phyloP scores from a whole-genome alignment of 2,329 filamentous ascomycete genomes.

The Passalora sequoiae region DNA sequence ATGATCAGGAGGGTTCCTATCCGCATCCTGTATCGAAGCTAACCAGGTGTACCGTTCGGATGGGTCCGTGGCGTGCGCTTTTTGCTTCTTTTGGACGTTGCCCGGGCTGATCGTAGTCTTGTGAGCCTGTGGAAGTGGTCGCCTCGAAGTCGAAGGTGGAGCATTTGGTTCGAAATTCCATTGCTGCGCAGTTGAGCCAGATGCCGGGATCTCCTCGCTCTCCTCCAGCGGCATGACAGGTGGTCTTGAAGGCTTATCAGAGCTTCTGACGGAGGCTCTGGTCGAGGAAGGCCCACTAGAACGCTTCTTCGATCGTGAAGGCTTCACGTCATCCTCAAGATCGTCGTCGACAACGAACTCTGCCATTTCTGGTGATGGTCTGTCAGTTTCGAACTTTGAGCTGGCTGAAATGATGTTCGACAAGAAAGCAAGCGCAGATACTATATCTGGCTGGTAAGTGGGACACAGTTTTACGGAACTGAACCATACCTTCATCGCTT shows the following conservation, averaged over 20 bases:
- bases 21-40: slow-evolving; percentile 76
- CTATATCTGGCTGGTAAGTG: slow-evolving; percentile 21
- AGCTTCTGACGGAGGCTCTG: slow-evolving; percentile 20
- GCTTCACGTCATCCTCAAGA: slow-evolving; percentile 61
- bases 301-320: slow-evolving; percentile 58
- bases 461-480: slow-evolving; percentile 4
- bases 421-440: slow-evolving; percentile 7
- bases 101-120: slow-evolving; percentile 24
- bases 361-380: slow-evolving; percentile 57
- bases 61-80: slow-evolving; percentile 75
- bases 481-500: slow-evolving; percentile 55
- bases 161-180: slow-evolving; percentile 71
- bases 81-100: slow-evolving; percentile 45
- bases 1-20: slow-evolving; percentile 70
- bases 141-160: slow-evolving; percentile 46
- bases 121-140: slow-evolving; percentile 30
- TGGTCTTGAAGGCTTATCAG: slow-evolving; percentile 43
- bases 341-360: slow-evolving; percentile 87
- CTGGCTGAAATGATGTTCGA: background rate
- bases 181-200: slow-evolving; percentile 68
- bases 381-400: slow-evolving; percentile 15
- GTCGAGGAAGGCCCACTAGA: slow-evolving; percentile 50
- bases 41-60: slow-evolving; percentile 88
- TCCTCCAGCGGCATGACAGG: slow-evolving; percentile 41
- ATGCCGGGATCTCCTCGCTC: slow-evolving; percentile 47